phyloP scores from a whole-genome alignment of 2,329 filamentous ascomycete species.

The Periconia macrospinosa region DNA sequence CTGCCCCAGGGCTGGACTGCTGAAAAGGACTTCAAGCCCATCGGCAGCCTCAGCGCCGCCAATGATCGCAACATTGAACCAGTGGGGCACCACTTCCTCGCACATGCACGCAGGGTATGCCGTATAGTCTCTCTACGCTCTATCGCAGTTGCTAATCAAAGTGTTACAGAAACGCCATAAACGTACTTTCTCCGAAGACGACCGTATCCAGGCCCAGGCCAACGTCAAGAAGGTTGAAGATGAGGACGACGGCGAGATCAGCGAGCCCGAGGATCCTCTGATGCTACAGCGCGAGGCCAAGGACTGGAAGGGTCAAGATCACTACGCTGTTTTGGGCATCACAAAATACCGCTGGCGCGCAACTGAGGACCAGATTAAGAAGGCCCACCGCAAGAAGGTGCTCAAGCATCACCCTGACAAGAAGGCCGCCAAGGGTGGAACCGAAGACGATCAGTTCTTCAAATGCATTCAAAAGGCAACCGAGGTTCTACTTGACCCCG shows the following conservation, averaged over 20 bases:
- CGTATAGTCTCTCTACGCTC: neutral
- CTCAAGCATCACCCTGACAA: slow-evolving; percentile 99
- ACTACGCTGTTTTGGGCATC: slow-evolving; percentile 94
- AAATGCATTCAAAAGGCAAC: slow-evolving; percentile 99
- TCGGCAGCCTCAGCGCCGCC: slow-evolving; percentile 74
- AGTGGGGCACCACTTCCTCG: slow-evolving; percentile 95
- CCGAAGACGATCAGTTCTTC: slow-evolving; percentile 98
- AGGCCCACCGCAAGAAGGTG: slow-evolving; percentile 98
- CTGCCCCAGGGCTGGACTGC: slow-evolving; percentile 80
- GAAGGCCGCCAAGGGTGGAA: slow-evolving; percentile 85
- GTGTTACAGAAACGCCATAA: slow-evolving; percentile 72
- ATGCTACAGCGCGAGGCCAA: slow-evolving; percentile 93
- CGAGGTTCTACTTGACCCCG: slow-evolving; percentile 88
- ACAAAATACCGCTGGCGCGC: slow-evolving; percentile 90
- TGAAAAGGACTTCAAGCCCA: slow-evolving; percentile 88
- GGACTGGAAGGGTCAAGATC: slow-evolving; percentile 99
- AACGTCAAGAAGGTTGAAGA: slow-evolving; percentile 95
- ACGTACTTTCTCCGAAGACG: slow-evolving; percentile 98
- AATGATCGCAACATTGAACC: slow-evolving; percentile 90
- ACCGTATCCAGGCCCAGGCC: slow-evolving; percentile 93
- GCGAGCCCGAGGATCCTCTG: slow-evolving; percentile 89
- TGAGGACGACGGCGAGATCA: slow-evolving; percentile 86
- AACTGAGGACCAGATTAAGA: slow-evolving; percentile 98
- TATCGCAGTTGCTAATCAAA: slow-evolving; percentile 15
- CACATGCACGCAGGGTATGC: slow-evolving; percentile 86